Base-by-base conservation (phyloP, 2,329 filamentous ascomycete genomes). In the Arthrobotrys pseudoclavata region DNA sequence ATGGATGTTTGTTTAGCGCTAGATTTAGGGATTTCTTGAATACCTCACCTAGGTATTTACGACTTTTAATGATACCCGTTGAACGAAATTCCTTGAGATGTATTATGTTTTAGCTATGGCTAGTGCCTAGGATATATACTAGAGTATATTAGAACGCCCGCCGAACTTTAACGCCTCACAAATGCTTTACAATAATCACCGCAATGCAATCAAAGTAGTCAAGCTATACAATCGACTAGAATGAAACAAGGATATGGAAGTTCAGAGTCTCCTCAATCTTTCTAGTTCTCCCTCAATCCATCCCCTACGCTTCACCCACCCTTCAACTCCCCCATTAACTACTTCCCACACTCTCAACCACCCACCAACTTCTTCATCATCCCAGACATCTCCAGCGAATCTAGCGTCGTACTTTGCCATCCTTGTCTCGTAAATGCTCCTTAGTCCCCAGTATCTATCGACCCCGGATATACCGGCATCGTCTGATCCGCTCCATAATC, bases 331-430 rank as follows among this genome's bases (percentile, higher is more conserved):
- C 5, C 74, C 67, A 47, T 68, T 71, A 18, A 77, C 74, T 4
- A 77, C 66, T 24, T 77, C 74, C 66, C 68, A 77, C 24, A 77
- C 34, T 24, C 47, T 64, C 42, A 77, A 15, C 74, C 74, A 77
- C 1, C 74, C 62, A 6, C 74, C 74, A 6, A 77, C 37, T 22
- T 77, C 74, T 20, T 77, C 74, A 26, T 77, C 74, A 24, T 77
- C 74, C 74, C 74, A 77, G 9, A 77, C 20, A 48, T 77, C 74
- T 20, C 74, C 68, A 0, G 74, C 74, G 31, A 77, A 77, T 5
- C 74, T 53, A 9, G 68, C 68, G 45, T 77, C 67, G 66, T 77
- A 77, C 40, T 77, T 77, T 18, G 74, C 74, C 74, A 77, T 70
- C 13, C 74, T 64, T n/a, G 74, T 71, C 42, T 77, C 74, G 26